phyloP scores from a whole-genome alignment of 805 yeast species.

The Yarrowia sp. region DNA sequence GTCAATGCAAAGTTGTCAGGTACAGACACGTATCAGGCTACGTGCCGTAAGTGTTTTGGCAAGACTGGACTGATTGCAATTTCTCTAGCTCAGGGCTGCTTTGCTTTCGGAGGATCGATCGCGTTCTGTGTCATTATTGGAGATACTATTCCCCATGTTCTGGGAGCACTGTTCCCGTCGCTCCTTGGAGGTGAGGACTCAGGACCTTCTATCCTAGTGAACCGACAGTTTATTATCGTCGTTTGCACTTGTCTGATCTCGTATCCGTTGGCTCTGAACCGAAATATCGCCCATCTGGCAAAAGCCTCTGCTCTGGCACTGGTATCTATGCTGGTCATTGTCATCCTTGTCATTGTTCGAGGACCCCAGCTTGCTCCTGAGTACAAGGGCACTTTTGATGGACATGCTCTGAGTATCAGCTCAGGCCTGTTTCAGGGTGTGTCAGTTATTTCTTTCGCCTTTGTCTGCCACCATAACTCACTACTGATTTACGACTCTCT shows the following conservation, averaged over 20 bases:
- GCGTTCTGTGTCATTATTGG: conserved; percentile 95
- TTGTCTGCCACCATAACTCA: conserved; percentile 94
- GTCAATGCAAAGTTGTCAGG: conserved; percentile 77
- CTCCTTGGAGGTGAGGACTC: conserved; percentile 36
- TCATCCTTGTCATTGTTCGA: conserved; percentile 63
- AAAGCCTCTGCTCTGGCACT: conserved; percentile 84
- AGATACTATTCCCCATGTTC: conserved; percentile 88
- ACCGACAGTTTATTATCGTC: conserved; percentile 67
- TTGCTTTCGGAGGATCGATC: conserved; percentile 92
- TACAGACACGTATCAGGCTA: conserved; percentile 75
- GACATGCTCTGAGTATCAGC: conserved; percentile 48
- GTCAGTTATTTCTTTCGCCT: conserved; percentile 90
- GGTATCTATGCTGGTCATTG: conserved; percentile 77
- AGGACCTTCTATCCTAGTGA: conserved; percentile 48
- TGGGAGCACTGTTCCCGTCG: conserved; percentile 59
- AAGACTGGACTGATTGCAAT: conserved; percentile 62
- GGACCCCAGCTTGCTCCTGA: conserved; percentile 60
- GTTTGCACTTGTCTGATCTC: conserved; percentile 69
- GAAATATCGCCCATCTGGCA: conserved; percentile 78
- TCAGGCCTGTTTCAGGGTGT: conserved; percentile 78
- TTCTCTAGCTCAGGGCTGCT: conserved; percentile 73
- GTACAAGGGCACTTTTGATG: conserved; percentile 45
- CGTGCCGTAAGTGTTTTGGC: conserved; percentile 79
- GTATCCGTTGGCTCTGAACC: conserved; percentile 74
- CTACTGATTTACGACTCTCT: conserved; percentile 84